Evolutionary conservation across 2,329 filamentous ascomycete species (phyloP), one percentile per base, ranked within the genome.

Genomic region (Neocucurbitaria cava): DNA sequence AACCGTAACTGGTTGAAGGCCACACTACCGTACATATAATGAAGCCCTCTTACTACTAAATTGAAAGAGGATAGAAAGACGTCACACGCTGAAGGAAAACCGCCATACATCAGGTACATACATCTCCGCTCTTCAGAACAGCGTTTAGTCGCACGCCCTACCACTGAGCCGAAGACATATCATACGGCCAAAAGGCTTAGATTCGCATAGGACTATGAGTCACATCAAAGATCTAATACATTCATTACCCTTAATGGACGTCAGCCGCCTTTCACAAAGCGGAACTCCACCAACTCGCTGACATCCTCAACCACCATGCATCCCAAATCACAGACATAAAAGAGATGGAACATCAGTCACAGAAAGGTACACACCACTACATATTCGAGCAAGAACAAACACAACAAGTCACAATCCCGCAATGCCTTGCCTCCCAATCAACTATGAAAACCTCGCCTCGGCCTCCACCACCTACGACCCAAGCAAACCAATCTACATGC

Each of bases 401-500:
- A 5, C 8, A 38, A 18, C 35, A 42, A 28, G 4, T 18, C 6
- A 42, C 15, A 1, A 10, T n/a, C 10, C 18, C 21, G 17, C 11
- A n/a, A 42, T 42, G 40, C 40, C 40, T 30, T 42, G 40, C 40
- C 23, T 26, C 4, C 40, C 40, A 3, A 42, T 42, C 21, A 42
- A 30, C 40, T n/a, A 26, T 23, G 40, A 42, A 10, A 42, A 42
- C 13, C 40, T 42, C 23, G 40, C 21, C 10, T 26, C 21, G 4
- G 40, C 21, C 10, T 42, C 40, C 15, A 17, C 40, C 40, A 42
- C 46, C 13, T 47, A 54, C 48, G 47, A 56, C 30, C 49, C 46
- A 6, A 40, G 28, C 7, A 60, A 55, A 46, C 61, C 61, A 49
- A 51, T 66, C 39, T 63, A 45, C 47, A 62, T 64, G 54, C 59